These are phyloP conservation scores for Puccinia novopanici DNA, from an alignment of 1,284 basidiomycete species.

Conservation along the genomic window DNA sequence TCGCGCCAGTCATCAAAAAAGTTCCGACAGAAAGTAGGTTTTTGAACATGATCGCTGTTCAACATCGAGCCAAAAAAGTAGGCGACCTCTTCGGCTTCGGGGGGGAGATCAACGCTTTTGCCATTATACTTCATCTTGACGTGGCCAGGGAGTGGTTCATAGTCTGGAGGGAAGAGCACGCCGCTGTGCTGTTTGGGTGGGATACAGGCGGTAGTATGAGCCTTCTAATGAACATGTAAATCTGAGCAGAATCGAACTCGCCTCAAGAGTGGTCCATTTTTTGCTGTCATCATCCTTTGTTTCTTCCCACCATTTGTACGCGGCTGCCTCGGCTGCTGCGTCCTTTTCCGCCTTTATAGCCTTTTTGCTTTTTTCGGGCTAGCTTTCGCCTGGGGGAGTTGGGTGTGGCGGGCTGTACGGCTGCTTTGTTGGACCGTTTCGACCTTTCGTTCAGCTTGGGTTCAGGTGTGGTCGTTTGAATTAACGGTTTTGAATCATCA, in stretches of 20 bases:
- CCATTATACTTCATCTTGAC: constrained; percentile 97
- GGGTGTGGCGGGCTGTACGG: background rate
- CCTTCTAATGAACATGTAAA: constrained; percentile 67
- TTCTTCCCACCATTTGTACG: constrained; percentile 79
- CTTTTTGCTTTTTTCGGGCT: background rate
- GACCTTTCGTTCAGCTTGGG: background rate
- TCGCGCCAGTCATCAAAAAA: constrained; percentile 90
- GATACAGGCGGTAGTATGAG: background rate
- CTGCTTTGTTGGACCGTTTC: background rate
- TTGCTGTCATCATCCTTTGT: constrained; percentile 61
- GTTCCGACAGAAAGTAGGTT: constrained; percentile 86
- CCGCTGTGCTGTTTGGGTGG: constrained; percentile 83
- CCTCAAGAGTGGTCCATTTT: constrained; percentile 48
- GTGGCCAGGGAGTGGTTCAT: constrained; percentile 77
- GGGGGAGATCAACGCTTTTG: constrained; percentile 74
- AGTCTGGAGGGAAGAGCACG: constrained; percentile 92
- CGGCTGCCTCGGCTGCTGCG: background rate
- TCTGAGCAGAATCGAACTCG: constrained; percentile 22
- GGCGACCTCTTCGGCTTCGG: constrained; percentile 91
- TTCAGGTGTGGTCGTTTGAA: background rate
- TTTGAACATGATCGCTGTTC: constrained; percentile 88
- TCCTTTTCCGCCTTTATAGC: background rate
- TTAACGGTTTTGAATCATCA: constrained; percentile 8
- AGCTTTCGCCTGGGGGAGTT: background rate
- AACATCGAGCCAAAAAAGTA: constrained; percentile 92